Evolutionary conservation across 805 yeast species (phyloP).

Genomic region (Zygotorulaspora florentina): DNA sequence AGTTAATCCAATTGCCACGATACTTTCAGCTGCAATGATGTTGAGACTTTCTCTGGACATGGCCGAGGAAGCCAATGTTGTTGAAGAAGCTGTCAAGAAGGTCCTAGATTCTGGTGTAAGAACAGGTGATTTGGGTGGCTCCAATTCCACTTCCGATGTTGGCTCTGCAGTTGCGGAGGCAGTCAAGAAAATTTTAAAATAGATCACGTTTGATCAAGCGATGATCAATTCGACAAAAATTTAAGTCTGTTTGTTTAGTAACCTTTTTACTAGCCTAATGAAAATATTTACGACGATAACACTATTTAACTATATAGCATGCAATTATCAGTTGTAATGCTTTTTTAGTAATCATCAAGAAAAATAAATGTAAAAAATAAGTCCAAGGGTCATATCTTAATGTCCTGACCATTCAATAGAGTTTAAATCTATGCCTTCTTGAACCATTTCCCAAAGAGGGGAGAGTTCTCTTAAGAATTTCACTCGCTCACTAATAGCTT

Average conservation of each 20-base stretch:
- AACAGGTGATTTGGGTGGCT: conserved; percentile 89
- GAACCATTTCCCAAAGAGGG: conserved; percentile 99
- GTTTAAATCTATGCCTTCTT: conserved; percentile 92
- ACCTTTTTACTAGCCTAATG: conserved; percentile 5
- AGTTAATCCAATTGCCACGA: conserved; percentile 94
- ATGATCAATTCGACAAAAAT: no score
- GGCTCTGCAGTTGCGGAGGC: conserved; percentile 88
- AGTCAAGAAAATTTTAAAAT: conserved; percentile 50
- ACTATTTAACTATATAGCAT: background rate
- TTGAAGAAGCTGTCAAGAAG: conserved; percentile 80
- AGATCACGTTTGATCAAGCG: background rate
- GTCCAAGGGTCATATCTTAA: conserved; percentile 34
- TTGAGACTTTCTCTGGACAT: conserved; percentile 82
- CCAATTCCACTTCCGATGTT: conserved; percentile 79
- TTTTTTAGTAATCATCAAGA: background rate
- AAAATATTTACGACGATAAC: conserved; percentile 6
- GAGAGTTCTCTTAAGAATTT: conserved; percentile 85
- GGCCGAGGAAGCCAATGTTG: conserved; percentile 77
- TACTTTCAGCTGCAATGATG: conserved; percentile 97
- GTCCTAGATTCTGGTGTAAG: conserved; percentile 81
- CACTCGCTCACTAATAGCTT: conserved; percentile 85
- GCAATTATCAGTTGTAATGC: background rate
- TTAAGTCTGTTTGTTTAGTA: background rate
- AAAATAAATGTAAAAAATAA: no score
- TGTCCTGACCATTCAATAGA: conserved; percentile 98